phyloP scores from a whole-genome alignment of 2,329 filamentous ascomycete species.

The Exophiala alcalophila region DNA sequence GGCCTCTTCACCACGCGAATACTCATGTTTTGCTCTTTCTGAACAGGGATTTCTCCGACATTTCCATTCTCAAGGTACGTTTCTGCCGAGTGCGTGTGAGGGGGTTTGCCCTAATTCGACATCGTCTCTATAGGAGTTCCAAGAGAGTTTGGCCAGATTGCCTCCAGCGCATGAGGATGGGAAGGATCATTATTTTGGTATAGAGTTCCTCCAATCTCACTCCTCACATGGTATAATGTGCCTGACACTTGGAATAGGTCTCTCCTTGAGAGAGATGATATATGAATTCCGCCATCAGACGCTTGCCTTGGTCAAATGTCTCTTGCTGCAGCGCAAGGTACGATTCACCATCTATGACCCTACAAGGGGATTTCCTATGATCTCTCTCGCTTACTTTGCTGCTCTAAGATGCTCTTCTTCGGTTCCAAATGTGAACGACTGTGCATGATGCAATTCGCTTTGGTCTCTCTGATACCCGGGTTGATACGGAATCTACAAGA shows the following conservation, averaged over 20 bases:
- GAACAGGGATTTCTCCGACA: slow-evolving; percentile 79
- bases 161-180: slow-evolving; percentile 65
- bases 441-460: slow-evolving; percentile 97
- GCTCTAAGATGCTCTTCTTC: slow-evolving; percentile 99
- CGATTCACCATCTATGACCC: slow-evolving; percentile 5
- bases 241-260: slow-evolving; percentile 40
- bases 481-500: slow-evolving; percentile 90
- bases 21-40: too few relatives aligned
- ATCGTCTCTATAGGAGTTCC: slow-evolving; percentile 63
- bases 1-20: too few relatives aligned
- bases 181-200: slow-evolving; percentile 81
- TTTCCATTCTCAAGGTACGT: slow-evolving; percentile 73
- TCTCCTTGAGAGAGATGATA: slow-evolving; percentile 83
- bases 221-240: slow-evolving; percentile 21
- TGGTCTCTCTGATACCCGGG: slow-evolving; percentile 91
- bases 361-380: neutral
- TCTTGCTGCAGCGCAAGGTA: slow-evolving; percentile 91
- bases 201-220: slow-evolving; percentile 30
- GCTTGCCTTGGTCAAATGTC: slow-evolving; percentile 87
- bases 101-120: too few relatives aligned
- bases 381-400: neutral
- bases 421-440: slow-evolving; percentile 91
- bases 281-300: slow-evolving; percentile 95
- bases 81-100: slow-evolving; percentile 9
- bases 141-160: slow-evolving; percentile 71